These are phyloP conservation scores for Cystobasidium ongulense DNA, from an alignment of 768 basidiomycete genomes.

Conservation along the genomic window DNA sequence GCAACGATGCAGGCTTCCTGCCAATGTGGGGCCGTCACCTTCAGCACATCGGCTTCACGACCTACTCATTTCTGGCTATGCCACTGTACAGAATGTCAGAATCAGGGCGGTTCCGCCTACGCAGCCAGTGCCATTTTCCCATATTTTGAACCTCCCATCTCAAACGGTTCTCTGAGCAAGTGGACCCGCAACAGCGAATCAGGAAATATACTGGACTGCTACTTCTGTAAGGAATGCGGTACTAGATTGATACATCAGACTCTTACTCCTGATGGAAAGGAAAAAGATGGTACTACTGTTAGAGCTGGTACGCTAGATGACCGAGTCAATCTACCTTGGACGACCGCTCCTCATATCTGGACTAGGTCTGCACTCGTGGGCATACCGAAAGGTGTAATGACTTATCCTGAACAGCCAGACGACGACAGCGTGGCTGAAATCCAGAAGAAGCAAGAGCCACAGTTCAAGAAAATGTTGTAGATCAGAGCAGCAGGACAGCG, in stretches of 20 bases:
- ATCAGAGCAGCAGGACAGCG: background rate
- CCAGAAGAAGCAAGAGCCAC: background rate
- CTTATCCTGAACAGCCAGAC: background rate
- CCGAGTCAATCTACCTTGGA: background rate
- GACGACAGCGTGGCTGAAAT: background rate
- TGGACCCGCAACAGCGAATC: background rate
- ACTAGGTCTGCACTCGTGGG: background rate
- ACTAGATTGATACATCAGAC: background rate
- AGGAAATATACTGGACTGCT: conserved; percentile 12
- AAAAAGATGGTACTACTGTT: background rate
- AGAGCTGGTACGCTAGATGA: background rate
- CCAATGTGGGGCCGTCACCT: background rate
- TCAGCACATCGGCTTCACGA: background rate
- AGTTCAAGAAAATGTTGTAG: background rate
- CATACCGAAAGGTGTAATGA: background rate
- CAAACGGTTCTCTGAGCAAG: background rate
- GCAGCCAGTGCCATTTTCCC: background rate
- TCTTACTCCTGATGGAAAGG: background rate
- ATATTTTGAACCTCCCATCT: background rate
- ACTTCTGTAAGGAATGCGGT: conserved; percentile 8
- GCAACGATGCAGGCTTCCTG: conserved; percentile 13
- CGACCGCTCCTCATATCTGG: background rate
- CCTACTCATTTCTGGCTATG: conserved; percentile 8
- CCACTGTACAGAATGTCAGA: conserved; percentile 21
- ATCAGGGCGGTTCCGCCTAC: background rate